phyloP scores from a whole-genome alignment of 768 basidiomycete species.

The Rhodocollybia butyracea region DNA sequence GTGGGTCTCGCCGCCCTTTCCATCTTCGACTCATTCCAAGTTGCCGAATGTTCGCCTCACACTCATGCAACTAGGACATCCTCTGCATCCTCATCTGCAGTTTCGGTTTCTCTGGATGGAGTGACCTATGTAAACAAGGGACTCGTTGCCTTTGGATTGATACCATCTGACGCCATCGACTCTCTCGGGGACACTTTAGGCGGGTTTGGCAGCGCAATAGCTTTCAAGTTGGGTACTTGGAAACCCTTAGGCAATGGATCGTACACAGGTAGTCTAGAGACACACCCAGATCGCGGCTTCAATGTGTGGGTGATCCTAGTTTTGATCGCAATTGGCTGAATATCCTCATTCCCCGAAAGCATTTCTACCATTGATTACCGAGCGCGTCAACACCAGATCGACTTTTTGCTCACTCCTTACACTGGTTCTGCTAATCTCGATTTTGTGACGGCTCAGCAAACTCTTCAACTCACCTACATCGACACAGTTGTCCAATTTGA shows the following conservation, averaged over 20 bases:
- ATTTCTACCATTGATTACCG: conserved; percentile 58
- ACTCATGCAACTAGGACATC: neutral
- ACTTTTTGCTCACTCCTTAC: conserved; percentile 59
- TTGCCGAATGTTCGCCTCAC: neutral
- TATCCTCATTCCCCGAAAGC: conserved; percentile 22
- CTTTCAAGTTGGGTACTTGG: conserved; percentile 51
- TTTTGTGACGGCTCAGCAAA: conserved; percentile 48
- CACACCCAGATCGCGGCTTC: conserved; percentile 59
- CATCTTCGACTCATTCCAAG: too few species aligned
- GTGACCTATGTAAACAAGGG: conserved; percentile 49
- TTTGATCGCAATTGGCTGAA: neutral
- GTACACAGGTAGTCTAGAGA: conserved; percentile 49
- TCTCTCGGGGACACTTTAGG: conserved; percentile 60
- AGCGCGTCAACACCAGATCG: conserved; percentile 55
- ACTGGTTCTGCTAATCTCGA: conserved; percentile 39
- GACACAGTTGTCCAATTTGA: conserved; percentile 51
- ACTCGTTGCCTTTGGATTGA: conserved; percentile 58
- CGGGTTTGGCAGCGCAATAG: conserved; percentile 61
- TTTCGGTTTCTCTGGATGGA: conserved; percentile 33
- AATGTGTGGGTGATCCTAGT: conserved; percentile 62
- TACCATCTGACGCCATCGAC: conserved; percentile 53
- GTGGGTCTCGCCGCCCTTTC: too few species aligned
- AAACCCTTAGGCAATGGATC: conserved; percentile 27
- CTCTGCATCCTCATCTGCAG: conserved; percentile 3
- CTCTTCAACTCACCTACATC: conserved; percentile 47